These are phyloP conservation scores for Termitomyces sp. DNA, from an alignment of 768 basidiomycete genomes.

Conservation along the genomic window DNA sequence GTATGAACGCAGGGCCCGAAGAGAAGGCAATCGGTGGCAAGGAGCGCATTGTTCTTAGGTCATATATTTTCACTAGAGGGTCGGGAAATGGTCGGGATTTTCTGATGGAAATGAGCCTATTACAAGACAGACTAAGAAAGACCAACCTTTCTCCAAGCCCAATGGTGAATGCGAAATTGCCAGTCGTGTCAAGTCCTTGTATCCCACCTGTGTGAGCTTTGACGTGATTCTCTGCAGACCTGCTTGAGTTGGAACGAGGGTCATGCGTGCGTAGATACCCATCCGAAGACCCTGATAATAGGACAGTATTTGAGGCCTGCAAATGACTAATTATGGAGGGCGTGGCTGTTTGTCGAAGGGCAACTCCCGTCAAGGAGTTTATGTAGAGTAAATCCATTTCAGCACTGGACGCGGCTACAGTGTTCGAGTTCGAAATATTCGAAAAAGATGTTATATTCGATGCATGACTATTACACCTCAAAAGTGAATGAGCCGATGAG, in stretches of 20 bases:
- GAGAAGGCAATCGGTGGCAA: conserved; percentile 86
- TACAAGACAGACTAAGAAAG: neutral
- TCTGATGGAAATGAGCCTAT: conserved; percentile 33
- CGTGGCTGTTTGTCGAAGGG: conserved; percentile 51
- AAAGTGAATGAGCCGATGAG: conserved; percentile 3
- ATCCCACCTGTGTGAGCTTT: conserved; percentile 81
- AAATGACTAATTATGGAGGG: conserved; percentile 62
- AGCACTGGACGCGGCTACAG: conserved; percentile 55
- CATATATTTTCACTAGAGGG: conserved; percentile 90
- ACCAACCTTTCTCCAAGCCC: conserved; percentile 79
- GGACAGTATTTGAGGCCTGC: conserved; percentile 55
- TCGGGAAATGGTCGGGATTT: conserved; percentile 86
- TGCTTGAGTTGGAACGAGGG: conserved; percentile 54
- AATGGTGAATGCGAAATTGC: conserved; percentile 81
- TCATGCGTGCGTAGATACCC: conserved; percentile 71
- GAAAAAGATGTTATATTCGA: conserved; percentile 35
- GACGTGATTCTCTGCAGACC: conserved; percentile 49
- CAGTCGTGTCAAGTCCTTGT: conserved; percentile 73
- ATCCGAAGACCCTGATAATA: conserved; percentile 69
- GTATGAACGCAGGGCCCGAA: conserved; percentile 81
- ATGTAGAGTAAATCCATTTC: conserved; percentile 62
- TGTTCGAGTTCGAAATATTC: conserved; percentile 43
- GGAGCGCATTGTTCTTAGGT: conserved; percentile 77
- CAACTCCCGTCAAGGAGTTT: conserved; percentile 67
- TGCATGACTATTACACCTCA: conserved; percentile 11